These are phyloP conservation scores for Dendrothele bispora DNA, from an alignment of 768 basidiomycete species.

Conservation along the genomic window DNA sequence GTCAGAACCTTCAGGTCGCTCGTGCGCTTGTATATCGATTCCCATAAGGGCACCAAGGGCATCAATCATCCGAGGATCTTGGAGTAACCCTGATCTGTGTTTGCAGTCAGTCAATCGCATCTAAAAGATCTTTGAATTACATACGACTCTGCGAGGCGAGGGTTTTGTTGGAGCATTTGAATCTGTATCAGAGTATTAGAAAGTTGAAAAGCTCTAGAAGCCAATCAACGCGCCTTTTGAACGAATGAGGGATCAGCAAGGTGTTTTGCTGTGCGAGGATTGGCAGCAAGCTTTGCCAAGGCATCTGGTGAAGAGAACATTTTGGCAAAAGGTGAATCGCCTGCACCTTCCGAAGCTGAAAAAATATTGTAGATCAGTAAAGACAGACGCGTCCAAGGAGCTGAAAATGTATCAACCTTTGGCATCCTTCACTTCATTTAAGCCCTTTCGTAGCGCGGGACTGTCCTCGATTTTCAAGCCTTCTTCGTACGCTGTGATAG, in stretches of 20 bases:
- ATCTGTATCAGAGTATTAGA: slow-evolving; percentile 41
- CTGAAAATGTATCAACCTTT: slow-evolving; percentile 51
- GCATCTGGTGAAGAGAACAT: slow-evolving; percentile 86
- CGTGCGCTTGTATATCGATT: slow-evolving; percentile 86
- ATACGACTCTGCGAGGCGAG: slow-evolving; percentile 58
- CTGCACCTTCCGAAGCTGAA: slow-evolving; percentile 36
- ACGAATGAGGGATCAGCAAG: slow-evolving; percentile 83
- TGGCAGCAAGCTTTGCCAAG: slow-evolving; percentile 78
- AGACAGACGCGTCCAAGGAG: neutral
- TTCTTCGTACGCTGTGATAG: slow-evolving; percentile 78
- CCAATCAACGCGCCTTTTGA: slow-evolving; percentile 47
- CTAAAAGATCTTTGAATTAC: slow-evolving; percentile 17
- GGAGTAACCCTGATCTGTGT: slow-evolving; percentile 43
- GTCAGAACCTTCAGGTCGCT: slow-evolving; percentile 80
- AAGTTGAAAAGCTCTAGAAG: slow-evolving; percentile 1
- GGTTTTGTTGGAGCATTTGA: slow-evolving; percentile 67
- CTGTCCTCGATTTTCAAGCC: slow-evolving; percentile 84
- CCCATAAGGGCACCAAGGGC: slow-evolving; percentile 93
- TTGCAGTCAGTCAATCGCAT: neutral
- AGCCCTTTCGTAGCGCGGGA: slow-evolving; percentile 79
- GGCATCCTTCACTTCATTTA: slow-evolving; percentile 86
- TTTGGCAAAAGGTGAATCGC: slow-evolving; percentile 62
- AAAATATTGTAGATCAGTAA: neutral
- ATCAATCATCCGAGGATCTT: slow-evolving; percentile 92
- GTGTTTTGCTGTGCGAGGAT: slow-evolving; percentile 84